Evolutionary conservation across 73 alveolate genomes (phyloP).

Genomic region (Durusdinium trenchii): DNA sequence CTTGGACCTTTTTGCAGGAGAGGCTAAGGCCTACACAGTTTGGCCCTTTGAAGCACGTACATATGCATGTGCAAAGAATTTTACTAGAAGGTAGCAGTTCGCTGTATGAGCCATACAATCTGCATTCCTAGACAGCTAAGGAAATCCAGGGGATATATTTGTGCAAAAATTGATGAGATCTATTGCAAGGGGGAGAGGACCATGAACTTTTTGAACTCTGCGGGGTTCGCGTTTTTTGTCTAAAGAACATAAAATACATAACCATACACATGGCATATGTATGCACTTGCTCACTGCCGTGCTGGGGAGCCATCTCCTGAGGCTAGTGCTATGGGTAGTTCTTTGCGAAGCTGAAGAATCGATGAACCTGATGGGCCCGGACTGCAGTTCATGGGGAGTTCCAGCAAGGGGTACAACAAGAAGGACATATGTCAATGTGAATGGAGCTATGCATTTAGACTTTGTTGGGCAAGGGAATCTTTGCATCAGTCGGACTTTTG

Average conservation of each 20-base stretch:
- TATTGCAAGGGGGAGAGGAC: not conserved
- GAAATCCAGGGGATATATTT: not conserved
- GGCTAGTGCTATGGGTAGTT: too few species aligned
- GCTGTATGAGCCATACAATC: not conserved
- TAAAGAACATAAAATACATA: not conserved
- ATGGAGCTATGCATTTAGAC: too few species aligned
- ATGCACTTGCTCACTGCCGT: too few species aligned
- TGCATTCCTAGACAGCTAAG: not conserved
- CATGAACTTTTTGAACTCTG: not conserved
- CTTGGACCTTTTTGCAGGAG: constrained; percentile 27
- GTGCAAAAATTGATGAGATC: not conserved
- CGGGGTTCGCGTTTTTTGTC: not conserved
- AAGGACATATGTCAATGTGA: too few species aligned
- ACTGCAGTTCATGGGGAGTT: too few species aligned
- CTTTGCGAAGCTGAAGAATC: too few species aligned
- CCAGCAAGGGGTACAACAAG: too few species aligned
- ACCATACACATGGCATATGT: too few species aligned
- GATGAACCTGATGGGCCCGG: too few species aligned
- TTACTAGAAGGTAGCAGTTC: not conserved
- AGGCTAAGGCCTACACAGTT: not conserved
- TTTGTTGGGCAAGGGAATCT: too few species aligned
- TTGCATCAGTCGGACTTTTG: not conserved
- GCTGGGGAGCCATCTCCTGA: too few species aligned
- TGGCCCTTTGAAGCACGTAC: not conserved
- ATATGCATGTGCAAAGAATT: not conserved